Base-by-base conservation (phyloP, 768 basidiomycete species). In the Boletales sp. region DNA sequence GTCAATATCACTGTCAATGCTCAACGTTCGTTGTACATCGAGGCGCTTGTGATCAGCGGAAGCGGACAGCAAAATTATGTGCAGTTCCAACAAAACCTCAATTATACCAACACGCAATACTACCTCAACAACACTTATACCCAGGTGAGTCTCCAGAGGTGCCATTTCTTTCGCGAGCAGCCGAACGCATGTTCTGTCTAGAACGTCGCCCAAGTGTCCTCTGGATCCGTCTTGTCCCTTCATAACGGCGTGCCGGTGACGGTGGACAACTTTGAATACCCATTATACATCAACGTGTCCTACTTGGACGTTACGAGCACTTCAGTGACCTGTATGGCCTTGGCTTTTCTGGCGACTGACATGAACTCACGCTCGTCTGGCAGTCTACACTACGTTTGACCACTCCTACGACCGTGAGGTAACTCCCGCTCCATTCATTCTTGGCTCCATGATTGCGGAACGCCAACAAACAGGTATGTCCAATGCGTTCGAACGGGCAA, bases 371-470 rank as follows among this genome's bases (percentile, higher is more conserved):
- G 10, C 24, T 13, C 9, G 4, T 14, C 31, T 29, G 48, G 5
- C 43, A 87, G 84, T 78, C 59, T 71, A 72, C 43, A 68, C 75
- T 10, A 57, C 61, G 3, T 76, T 90, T 50, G 84, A 90, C 57
- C 87, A 88, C 58, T 83, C 82, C 1, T 90, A 87, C 59, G 65
- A 80, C 43, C 80, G 87, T 19, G 68, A 71, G 19, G 65, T 83
- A 35, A 59, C 76, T 13, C 86, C 86, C 1, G 72, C 74, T 36
- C 82, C 86, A 2, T 78, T 84, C 53, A 74, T 81, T 45, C 59
- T 80, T 6, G 76, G 75, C 10, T 84, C 82, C 9, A 77, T 75
- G 10, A 87, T 85, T 30, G 51, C 65, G 15, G 78, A 84, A 52
- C 76, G 72, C 21, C 88, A 90, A 61, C 65, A 75, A 31, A 75